Conservation (phyloP, 2,329 filamentous ascomycete genomes). For the Fusarium tanahbumbuense region DNA sequence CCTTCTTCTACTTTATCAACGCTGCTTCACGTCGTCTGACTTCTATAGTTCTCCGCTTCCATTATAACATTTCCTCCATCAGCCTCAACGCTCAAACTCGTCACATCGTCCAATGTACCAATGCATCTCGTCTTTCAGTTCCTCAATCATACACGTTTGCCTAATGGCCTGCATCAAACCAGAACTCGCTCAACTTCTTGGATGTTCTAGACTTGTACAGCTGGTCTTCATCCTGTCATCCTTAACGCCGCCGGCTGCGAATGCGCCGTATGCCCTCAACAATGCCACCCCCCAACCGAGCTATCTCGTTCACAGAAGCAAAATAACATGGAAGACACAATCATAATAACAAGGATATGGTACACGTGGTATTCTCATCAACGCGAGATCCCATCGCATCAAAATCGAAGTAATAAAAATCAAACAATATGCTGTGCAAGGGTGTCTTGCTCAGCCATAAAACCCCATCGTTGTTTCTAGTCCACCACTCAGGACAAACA, state of each 20-base stretch:
- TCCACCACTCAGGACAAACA: constrained; percentile 35
- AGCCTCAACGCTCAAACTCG: not conserved
- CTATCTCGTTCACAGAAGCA: constrained; percentile 19
- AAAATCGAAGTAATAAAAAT: constrained; percentile 31
- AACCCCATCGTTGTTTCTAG: constrained; percentile 22
- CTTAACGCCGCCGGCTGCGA: constrained; percentile 39
- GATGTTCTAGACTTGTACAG: constrained; percentile 19
- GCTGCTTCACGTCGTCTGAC: not conserved
- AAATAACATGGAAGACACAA: constrained; percentile 18
- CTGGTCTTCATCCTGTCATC: constrained; percentile 13
- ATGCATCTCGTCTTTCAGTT: not conserved
- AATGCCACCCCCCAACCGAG: constrained; percentile 12
- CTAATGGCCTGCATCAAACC: not conserved
- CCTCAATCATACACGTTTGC: constrained; percentile 18
- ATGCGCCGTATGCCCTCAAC: constrained; percentile 28
- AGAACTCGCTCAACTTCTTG: constrained; percentile 8
- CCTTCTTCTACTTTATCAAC: not conserved
- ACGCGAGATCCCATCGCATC: constrained; percentile 13
- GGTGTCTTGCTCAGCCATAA: not conserved
- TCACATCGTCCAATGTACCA: constrained; percentile 6
- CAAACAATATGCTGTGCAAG: constrained; percentile 22
- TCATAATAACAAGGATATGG: constrained; percentile 19
- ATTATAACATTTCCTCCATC: not conserved
- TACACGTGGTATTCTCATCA: constrained; percentile 15
- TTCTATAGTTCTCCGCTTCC: constrained; percentile 2